A percentile compares a stretch with the other conserved stretches of the same genome.
Conservation (phyloP, 352 stramenopile genomes). For the Blastocystis sp. region DNA sequence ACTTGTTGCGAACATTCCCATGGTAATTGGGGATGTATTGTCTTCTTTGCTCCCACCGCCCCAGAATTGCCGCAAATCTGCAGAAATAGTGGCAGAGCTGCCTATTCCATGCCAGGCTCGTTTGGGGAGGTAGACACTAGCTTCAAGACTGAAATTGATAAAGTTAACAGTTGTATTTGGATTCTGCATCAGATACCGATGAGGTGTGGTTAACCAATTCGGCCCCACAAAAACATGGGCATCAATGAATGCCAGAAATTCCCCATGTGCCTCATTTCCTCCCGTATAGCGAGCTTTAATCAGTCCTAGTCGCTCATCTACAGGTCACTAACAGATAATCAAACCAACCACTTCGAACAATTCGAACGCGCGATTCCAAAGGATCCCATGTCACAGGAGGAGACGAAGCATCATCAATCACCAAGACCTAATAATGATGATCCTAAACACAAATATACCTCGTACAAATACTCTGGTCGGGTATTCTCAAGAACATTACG, state of each 20-base stretch:
- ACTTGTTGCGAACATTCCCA: constrained; percentile 59
- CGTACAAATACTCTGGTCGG: constrained; percentile 15
- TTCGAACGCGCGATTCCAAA: background rate
- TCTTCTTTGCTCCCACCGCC: constrained; percentile 18
- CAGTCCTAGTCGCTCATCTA: constrained; percentile 37
- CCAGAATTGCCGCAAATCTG: constrained; percentile 53
- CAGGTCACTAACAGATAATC: background rate
- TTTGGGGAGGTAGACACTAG: background rate
- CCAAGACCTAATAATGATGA: background rate
- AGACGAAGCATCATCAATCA: constrained; percentile 58
- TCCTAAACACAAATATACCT: background rate
- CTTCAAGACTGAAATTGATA: constrained; percentile 29
- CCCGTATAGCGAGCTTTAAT: constrained; percentile 42
- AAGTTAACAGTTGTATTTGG: constrained; percentile 50
- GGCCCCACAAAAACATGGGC: constrained; percentile 45
- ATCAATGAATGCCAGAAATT: constrained; percentile 59
- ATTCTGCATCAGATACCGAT: background rate
- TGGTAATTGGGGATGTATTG: constrained; percentile 43
- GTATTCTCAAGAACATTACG: constrained; percentile 44
- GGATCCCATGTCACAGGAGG: constrained; percentile 41
- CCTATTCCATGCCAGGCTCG: constrained; percentile 23
- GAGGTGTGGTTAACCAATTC: constrained; percentile 49
- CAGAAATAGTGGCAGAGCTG: constrained; percentile 2
- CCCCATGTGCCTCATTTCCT: constrained; percentile 26
- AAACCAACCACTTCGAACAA: background rate